These are phyloP conservation scores for Sorghum bicolor DNA, from an alignment of 176 grass and related monocot genomes.

Conservation along the genomic window Sorghum_bicolor_NCBIv3 NC_012879.2:2767001-2767500, in stretches of 20 bases:
- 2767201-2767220: neutral
- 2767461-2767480: constrained; percentile 5
- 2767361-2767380: neutral
- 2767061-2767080: neutral
- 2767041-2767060: neutral
- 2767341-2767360: neutral
- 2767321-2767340: neutral
- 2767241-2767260: neutral
- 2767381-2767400: neutral
- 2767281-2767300: neutral
- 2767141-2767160: neutral
- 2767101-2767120: neutral
- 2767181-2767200: neutral
- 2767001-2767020: constrained; percentile 2
- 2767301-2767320: neutral
- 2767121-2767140: neutral
- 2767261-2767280: neutral
- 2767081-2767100: neutral
- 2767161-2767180: neutral
- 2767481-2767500: neutral
- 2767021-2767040: neutral
- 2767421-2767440: constrained; percentile 13
- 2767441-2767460: neutral
- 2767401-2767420: neutral
- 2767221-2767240: neutral